These are phyloP conservation scores for Populus alba DNA, from an alignment of 345 rosid genomes.

Conservation along the genomic window DNA sequence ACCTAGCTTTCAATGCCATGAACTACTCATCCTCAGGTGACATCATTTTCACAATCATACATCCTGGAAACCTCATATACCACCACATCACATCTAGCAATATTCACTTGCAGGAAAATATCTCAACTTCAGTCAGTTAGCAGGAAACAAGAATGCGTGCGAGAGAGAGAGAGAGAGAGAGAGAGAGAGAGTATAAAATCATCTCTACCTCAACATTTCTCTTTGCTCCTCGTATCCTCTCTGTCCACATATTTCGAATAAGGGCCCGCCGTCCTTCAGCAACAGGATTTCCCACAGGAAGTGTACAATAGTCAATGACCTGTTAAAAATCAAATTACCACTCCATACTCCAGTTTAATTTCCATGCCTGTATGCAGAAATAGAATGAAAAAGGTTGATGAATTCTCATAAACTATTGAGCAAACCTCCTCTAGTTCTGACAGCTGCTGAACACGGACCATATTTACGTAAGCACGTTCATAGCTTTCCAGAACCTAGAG, in stretches of 20 bases:
- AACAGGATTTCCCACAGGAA: constrained; percentile 68
- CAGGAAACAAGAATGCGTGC: neutral
- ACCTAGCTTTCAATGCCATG: neutral
- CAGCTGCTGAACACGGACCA: constrained; percentile 99
- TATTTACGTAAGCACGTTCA: constrained; percentile 92
- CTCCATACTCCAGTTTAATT: neutral
- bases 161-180: neutral
- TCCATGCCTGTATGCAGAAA: constrained; percentile 2
- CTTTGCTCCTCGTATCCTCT: constrained; percentile 89
- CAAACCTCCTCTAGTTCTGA: constrained; percentile 95
- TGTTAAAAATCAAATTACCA: constrained; percentile 22
- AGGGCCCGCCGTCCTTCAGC: constrained; percentile 85
- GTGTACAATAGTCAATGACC: constrained; percentile 95
- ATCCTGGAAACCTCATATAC: neutral
- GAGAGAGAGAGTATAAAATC: too few relatives aligned
- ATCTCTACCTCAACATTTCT: constrained; percentile 90
- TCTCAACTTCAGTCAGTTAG: neutral
- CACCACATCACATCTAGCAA: neutral
- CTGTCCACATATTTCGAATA: constrained; percentile 97
- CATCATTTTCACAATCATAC: neutral
- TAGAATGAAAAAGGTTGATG: constrained; percentile 6
- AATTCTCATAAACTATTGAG: constrained; percentile 14
- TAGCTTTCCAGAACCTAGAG: constrained; percentile 94
- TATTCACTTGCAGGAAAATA: neutral
- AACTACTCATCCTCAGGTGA: neutral